A percentile compares a stretch with the other conserved stretches of the same genome.
These are phyloP conservation scores for Polyporus tsugae DNA, from an alignment of 1,284 basidiomycete species.

Conservation along the genomic window DNA sequence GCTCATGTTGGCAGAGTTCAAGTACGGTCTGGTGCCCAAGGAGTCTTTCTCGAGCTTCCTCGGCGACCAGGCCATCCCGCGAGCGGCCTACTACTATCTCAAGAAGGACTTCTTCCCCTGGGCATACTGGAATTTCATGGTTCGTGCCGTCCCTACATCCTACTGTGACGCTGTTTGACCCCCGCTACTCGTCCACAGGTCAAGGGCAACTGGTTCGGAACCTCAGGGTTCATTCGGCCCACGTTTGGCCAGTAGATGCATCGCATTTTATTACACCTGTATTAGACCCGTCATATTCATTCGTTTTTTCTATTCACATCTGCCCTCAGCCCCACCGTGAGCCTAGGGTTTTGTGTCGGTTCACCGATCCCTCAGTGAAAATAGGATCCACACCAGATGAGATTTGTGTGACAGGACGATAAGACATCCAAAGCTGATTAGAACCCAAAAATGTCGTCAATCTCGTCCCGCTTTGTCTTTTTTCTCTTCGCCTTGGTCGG, in stretches of 20 bases:
- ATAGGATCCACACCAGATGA: not conserved
- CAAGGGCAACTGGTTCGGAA: conserved; percentile 75
- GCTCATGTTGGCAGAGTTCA: conserved; percentile 91
- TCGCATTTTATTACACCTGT: conserved; percentile 5
- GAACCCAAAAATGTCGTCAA: conserved; percentile 73
- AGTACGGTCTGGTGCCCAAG: conserved; percentile 87
- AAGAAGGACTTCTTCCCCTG: conserved; percentile 94
- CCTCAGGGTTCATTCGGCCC: conserved; percentile 59
- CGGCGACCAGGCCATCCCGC: conserved; percentile 75
- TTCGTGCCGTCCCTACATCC: not conserved
- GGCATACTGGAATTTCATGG: conserved; percentile 89
- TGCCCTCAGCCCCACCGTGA: no score
- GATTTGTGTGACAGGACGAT: no score
- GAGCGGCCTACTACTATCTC: conserved; percentile 88
- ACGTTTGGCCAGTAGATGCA: conserved; percentile 38
- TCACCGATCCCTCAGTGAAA: not conserved
- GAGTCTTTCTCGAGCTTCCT: conserved; percentile 81
- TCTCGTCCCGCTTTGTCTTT: conserved; percentile 59
- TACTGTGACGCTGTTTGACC: conserved; percentile 13
- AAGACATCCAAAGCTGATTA: conserved; percentile 30
- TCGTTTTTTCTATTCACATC: not conserved
- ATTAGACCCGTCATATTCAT: not conserved
- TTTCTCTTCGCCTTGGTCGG: conserved; percentile 45
- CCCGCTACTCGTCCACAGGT: conserved; percentile 48
- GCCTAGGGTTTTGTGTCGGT: not conserved